Base-by-base conservation (phyloP, 2,329 filamentous ascomycete species). In the Penicillium vulpinum region DNA sequence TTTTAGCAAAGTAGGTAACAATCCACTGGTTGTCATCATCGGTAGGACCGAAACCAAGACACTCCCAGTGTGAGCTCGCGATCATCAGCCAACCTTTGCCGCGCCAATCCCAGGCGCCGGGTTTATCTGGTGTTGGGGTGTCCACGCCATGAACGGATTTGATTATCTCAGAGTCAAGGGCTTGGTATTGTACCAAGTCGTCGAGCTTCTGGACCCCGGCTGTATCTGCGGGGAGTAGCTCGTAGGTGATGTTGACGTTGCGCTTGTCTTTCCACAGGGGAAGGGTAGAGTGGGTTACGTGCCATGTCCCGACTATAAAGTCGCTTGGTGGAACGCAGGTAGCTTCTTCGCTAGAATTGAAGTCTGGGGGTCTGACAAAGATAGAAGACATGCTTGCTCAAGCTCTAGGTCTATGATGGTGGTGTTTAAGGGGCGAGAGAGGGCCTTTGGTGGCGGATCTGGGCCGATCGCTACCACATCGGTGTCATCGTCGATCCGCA, bases 1-100 rank as follows among this genome's bases (percentile, higher is more conserved):
- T 95, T 68, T 89, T 87, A 61, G 88, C 87, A 73, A 96, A 96
- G 81, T 88, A 93, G 5, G 90, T 95, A 15, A 96, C 89, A 1
- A 84, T 85, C 89, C 90, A 96, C 33, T 76, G 64, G 16, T 62
- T 61, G 64, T 82, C 81, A 73, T 74, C 75, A 31, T 56, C 62
- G 8, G 29, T 50, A 31, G 57, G 43, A 4, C 63, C 64, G 46
- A 62, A 65, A 3, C 64, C 64, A 21, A 66, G 54, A 26, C 57
- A 77, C 79, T 96, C 90, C 91, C 91, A 96, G 68, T 91, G 86
- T 44, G 84, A 88, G 16, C 80, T 83, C 26, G 89, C 88, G 63
- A 93, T 86, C 70, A 82, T 83, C 59, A 96, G 75, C 83, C 82
- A 84, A 9, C 90, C 89, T 67, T 86, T 90, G 9, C 91, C 91